Base-by-base conservation (phyloP, 345 rosid genomes). In the Salix exigua region DNA sequence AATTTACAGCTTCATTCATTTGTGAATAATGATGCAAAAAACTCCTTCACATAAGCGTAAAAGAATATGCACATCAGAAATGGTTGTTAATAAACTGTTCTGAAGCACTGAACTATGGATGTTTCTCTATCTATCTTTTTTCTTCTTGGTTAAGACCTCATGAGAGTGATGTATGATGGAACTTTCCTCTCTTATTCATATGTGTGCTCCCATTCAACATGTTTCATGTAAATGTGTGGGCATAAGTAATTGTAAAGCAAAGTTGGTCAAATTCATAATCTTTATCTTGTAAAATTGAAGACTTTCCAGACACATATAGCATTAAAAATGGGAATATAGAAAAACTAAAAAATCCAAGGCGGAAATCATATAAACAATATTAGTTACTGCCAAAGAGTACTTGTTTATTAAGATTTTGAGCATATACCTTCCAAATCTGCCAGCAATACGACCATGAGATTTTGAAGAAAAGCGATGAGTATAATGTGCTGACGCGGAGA, bases 371-470 rank as follows among this genome's bases (percentile, higher is more conserved):
- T 50, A 31, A 72, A 55, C 60, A 28, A 30, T 6, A 70, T 73
- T 17, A 50, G 35, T 74, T 73, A 53, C 33, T 58, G 35, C n/a
- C 31, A 28, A 3, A 42, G 21, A 62, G 70, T 11, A 26, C 75
- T 30, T 60, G 18, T 50, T 40, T 60, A 73, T 13, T 42, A 71
- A 66, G 63, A 53, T 82, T 76, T 60, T 33, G 18, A 23, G 50
- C 70, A 42, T 65, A 64, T 86, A 96, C 99, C 97, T 92, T 77
- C 97, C 97, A 62, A 91, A 58, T 83, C 83, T 90, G 70, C 94
- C 98, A 19, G 81, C 89, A 77, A 96, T 77, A 74, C 93, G 95
- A 65, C 96, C 94, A 80, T 92, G 98, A 64, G 97, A 94, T 71
- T 90, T 92, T 50, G 92, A 77, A 26, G 98, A 96, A 76, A 94